phyloP scores from a whole-genome alignment of 805 yeast species.

The Candida gorgasii region DNA sequence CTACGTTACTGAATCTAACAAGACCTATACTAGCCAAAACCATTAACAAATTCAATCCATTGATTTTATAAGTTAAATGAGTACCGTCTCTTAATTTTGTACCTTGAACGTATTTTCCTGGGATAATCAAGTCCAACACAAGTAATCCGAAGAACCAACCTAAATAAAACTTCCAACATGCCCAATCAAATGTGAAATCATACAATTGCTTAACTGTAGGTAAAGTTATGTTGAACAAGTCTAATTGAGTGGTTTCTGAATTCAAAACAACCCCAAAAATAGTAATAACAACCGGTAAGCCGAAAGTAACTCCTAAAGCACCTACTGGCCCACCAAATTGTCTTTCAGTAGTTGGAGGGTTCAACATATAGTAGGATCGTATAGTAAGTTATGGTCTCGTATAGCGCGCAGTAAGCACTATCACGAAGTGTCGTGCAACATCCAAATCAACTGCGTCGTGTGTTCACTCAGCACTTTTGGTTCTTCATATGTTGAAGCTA shows the following conservation, averaged over 20 bases:
- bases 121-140: conserved; percentile 58
- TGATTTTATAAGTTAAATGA: conserved; percentile 70
- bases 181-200: conserved; percentile 5
- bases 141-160: conserved; percentile 73
- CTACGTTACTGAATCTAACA: conserved; percentile 50
- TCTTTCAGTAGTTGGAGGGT: conserved; percentile 67
- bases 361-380: conserved; percentile 33
- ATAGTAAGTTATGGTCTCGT: conserved; percentile 6
- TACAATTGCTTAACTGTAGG: neutral
- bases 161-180: conserved; percentile 59
- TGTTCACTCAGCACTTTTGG: too few relatives aligned
- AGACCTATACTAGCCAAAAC: conserved; percentile 38
- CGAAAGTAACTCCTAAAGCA: conserved; percentile 61
- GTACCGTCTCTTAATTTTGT: conserved; percentile 76
- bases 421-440: too few relatives aligned
- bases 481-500: too few relatives aligned
- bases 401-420: too few relatives aligned
- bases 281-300: conserved; percentile 65
- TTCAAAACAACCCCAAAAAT: conserved; percentile 64
- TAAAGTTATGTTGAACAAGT: neutral
- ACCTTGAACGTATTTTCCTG: conserved; percentile 64
- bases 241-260: conserved; percentile 27
- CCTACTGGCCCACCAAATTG: conserved; percentile 86
- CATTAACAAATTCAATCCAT: conserved; percentile 64
- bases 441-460: too few relatives aligned